Conservation (phyloP, 108 stramenopile species). For the Cyclotella choctawhatcheeana region DNA sequence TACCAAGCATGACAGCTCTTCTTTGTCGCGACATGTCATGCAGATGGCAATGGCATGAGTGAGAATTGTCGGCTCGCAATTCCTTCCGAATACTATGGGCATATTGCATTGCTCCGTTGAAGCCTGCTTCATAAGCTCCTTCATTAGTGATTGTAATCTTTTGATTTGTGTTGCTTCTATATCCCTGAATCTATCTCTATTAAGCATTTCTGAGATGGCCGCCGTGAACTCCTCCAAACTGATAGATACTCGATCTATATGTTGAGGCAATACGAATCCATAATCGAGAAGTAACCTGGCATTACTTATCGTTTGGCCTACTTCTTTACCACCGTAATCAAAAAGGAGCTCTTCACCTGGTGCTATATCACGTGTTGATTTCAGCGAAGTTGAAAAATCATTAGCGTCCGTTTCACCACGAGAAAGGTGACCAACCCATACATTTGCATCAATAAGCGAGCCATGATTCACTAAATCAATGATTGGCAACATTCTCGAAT, state of each 20-base stretch:
- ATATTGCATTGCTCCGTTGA: background rate
- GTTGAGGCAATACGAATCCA: constrained; percentile 4
- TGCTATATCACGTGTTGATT: constrained; percentile 7
- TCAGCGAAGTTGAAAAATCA: constrained; percentile 14
- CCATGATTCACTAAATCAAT: constrained; percentile 15
- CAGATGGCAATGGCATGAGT: constrained; percentile 7
- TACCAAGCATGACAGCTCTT: background rate
- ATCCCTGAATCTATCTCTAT: background rate
- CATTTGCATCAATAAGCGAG: background rate
- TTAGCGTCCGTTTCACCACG: background rate
- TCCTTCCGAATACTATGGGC: background rate
- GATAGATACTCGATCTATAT: background rate
- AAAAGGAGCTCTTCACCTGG: constrained; percentile 3
- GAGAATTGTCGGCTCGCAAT: background rate
- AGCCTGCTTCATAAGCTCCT: background rate
- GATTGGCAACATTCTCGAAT: constrained; percentile 14
- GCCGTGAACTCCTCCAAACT: constrained; percentile 5
- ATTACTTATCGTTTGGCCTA: background rate
- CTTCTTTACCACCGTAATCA: constrained; percentile 14
- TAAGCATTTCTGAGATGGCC: background rate
- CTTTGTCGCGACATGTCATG: constrained; percentile 7
- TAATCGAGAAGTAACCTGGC: constrained; percentile 10
- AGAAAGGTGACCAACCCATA: constrained; percentile 12
- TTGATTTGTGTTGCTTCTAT: background rate
- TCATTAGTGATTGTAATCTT: background rate